A percentile compares a stretch with the other conserved stretches of the same genome.
phyloP scores from a whole-genome alignment of 305 asterid species.

The Salvia sclarea region DNA sequence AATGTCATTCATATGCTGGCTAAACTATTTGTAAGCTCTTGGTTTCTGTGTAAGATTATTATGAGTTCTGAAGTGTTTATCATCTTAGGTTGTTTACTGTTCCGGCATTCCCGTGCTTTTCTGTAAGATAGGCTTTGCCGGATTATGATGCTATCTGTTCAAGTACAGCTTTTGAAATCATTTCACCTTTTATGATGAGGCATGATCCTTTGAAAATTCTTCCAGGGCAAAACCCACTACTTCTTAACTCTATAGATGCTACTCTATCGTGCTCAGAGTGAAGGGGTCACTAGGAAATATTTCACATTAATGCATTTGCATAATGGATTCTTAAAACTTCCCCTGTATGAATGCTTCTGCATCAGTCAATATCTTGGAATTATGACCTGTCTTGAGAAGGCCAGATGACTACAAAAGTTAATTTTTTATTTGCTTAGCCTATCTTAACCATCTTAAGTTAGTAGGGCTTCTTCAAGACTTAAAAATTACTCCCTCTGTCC shows the following conservation, averaged over 20 bases:
- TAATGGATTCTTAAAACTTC: background rate
- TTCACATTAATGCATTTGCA: background rate
- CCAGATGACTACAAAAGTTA: too few species aligned
- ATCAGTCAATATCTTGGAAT: background rate
- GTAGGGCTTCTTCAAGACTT: background rate
- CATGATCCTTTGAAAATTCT: background rate
- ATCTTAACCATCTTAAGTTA: constrained; percentile 7
- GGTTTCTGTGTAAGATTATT: constrained; percentile 12
- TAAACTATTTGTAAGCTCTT: constrained; percentile 28
- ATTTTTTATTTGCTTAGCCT: too few species aligned
- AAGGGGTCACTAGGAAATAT: constrained; percentile 1
- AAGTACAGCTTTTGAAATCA: background rate
- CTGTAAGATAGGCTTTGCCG: background rate
- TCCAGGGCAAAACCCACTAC: background rate
- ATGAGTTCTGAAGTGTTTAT: background rate
- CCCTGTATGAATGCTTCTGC: background rate
- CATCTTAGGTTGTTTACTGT: background rate
- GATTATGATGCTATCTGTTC: background rate
- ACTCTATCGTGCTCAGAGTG: background rate
- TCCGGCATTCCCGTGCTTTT: background rate
- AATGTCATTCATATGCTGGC: constrained; percentile 7
- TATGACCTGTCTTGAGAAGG: too few species aligned
- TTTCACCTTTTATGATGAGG: background rate
- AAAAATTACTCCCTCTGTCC: background rate
- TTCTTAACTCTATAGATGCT: background rate